Evolutionary conservation across 2,329 filamentous ascomycete genomes (phyloP), one percentile per base, ranked within the genome.

Genomic region (Chrysosporium queenslandicum): DNA sequence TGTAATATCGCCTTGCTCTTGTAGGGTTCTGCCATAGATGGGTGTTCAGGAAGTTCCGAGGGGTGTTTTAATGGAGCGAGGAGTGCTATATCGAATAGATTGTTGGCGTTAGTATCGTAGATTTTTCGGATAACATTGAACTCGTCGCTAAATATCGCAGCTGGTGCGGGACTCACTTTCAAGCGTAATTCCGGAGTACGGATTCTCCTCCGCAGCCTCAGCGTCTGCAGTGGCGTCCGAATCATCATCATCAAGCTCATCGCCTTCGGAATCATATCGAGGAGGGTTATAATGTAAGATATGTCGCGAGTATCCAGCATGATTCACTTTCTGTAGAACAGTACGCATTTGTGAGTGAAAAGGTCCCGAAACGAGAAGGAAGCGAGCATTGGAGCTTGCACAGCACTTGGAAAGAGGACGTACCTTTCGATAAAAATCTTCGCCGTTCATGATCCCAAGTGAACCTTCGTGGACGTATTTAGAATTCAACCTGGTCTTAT

Each of bases 181-280:
- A 18, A 82, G 64, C 18, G 70, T 71, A 55, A 81, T 75, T 23
- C 77, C 76, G 50, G 73, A 74, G 57, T 82, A 84, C 0, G 80
- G 77, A 60, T 83, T 79, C 57, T 81, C 79, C 59, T 80, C 77
- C 23, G 75, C 72, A 41, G 77, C 76, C 42, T 74, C 71, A 20
- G 75, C 74, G 59, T 78, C 77, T n/a, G 76, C 76, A 53, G 79
- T 76, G 46, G 76, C 74, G 58, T 79, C 76, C 60, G 75, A 75
- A 61, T 80, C 77, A 53, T 77, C 74, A 20, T 75, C 73, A 32
- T 80, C 77, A 45, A 82, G 71, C 55, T 82, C 75, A 56, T 81
- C 79, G 50, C 81, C 81, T 61, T 83, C 78, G n/a, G 77, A 77
- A 61, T 84, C 80, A 63, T 77, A 80, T 57, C 77, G 74, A 48